Conservation (phyloP, 306 rosid genomes). For the Sphenostylis stenocarpa region DNA sequence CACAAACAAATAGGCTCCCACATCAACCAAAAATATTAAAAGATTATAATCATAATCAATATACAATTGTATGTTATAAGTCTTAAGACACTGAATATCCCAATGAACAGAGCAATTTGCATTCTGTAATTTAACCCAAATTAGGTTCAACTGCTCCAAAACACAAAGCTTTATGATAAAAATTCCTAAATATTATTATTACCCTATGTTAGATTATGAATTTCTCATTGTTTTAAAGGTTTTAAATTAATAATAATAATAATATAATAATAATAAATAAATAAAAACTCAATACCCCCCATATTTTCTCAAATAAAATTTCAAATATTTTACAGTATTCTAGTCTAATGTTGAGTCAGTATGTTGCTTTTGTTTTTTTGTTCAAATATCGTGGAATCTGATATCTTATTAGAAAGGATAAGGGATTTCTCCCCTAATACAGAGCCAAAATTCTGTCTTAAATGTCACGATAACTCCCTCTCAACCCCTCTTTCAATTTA, state of each 20-base stretch:
- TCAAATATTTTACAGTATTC: neutral
- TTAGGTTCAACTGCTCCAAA: neutral
- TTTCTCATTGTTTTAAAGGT: neutral
- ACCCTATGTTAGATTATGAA: neutral
- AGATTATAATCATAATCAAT: constrained; percentile 22
- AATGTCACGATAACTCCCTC: neutral
- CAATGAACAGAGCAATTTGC: neutral
- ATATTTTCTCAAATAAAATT: neutral
- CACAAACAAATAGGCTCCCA: constrained; percentile 6
- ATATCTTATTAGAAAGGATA: neutral
- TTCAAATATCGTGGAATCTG: neutral
- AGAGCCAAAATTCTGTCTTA: too few relatives aligned
- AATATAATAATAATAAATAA: too few relatives aligned
- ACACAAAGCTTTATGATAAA: neutral
- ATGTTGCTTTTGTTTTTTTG: neutral
- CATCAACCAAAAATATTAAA: neutral
- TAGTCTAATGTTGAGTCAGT: neutral
- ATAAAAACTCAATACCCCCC: neutral
- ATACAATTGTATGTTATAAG: neutral
- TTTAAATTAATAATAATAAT: neutral
- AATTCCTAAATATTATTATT: neutral
- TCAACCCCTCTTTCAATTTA: neutral
- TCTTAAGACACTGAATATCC: neutral
- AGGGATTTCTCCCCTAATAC: neutral
- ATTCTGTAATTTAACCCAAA: neutral